Conservation (phyloP, 352 stramenopile species). For the Halophytophthora batemanensis region DNA sequence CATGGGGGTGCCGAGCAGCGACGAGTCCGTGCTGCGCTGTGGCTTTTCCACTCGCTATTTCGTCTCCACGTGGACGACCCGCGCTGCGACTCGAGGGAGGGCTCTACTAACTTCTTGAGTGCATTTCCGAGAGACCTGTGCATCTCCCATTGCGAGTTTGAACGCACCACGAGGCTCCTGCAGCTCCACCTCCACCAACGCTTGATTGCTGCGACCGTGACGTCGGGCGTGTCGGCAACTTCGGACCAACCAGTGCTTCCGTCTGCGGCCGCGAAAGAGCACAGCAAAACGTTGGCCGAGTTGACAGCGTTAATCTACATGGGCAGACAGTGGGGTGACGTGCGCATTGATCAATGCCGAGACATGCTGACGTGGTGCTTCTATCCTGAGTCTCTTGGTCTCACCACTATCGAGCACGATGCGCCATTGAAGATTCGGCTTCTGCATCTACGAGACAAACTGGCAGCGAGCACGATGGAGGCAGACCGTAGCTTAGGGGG, state of each 20-base stretch:
- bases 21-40: conserved; percentile 25
- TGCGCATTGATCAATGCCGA: conserved; percentile 24
- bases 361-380: conserved; percentile 38
- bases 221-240: conserved; percentile 4
- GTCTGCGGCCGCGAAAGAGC: conserved; percentile 9
- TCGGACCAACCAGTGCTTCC: conserved; percentile 8
- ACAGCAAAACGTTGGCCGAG: conserved; percentile 21
- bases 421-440: conserved; percentile 11
- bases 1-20: conserved; percentile 11
- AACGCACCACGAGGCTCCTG: conserved; percentile 23
- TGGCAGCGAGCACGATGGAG: conserved; percentile 13
- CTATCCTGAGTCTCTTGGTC: conserved; percentile 14
- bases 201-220: conserved; percentile 21
- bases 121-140: conserved; percentile 32
- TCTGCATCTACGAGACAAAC: conserved; percentile 23
- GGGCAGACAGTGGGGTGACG: conserved; percentile 17
- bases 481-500: conserved; percentile 11
- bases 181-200: conserved; percentile 29
- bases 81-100: background rate
- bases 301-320: conserved; percentile 34
- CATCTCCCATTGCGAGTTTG: conserved; percentile 41
- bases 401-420: conserved; percentile 17
- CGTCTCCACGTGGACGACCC: conserved; percentile 20
- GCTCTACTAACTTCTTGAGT: background rate
- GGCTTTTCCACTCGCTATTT: conserved; percentile 54